phyloP scores from a whole-genome alignment of 2,329 filamentous ascomycete species.

The Phyllachora maydis region DNA sequence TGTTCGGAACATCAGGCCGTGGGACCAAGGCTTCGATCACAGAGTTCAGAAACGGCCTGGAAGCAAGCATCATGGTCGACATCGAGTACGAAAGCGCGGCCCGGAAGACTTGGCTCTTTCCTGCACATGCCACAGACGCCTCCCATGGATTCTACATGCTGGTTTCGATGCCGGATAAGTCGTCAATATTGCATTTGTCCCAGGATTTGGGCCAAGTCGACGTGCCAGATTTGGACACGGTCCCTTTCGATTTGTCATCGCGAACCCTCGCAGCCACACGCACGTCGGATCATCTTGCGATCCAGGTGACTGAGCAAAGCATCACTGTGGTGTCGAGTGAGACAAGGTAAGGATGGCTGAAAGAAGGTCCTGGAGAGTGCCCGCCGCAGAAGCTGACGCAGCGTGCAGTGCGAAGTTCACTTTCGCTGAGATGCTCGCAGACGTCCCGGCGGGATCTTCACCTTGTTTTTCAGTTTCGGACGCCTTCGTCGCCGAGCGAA shows the following conservation, averaged over 20 bases:
- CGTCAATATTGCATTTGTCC: slow-evolving; percentile 25
- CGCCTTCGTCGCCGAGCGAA: slow-evolving; percentile 16
- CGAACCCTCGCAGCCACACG: slow-evolving; percentile 27
- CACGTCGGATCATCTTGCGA: slow-evolving; percentile 13
- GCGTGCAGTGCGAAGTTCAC: slow-evolving; percentile 2
- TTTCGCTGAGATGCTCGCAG: slow-evolving; percentile 3
- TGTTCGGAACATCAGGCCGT: slow-evolving; percentile 49
- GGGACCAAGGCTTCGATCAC: slow-evolving; percentile 40
- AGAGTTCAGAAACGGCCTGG: slow-evolving; percentile 49
- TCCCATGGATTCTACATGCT: slow-evolving; percentile 18
- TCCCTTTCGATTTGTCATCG: slow-evolving; percentile 27
- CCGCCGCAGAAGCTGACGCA: background rate
- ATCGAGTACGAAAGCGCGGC: slow-evolving; percentile 27
- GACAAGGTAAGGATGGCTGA: no score
- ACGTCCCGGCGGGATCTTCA: no score
- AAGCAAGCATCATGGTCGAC: slow-evolving; percentile 43
- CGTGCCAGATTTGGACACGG: slow-evolving; percentile 18
- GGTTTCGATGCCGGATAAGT: slow-evolving; percentile 25
- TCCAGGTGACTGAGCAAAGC: slow-evolving; percentile 32
- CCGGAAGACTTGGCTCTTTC: slow-evolving; percentile 31
- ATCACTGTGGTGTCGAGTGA: slow-evolving; percentile 18
- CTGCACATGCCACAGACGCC: no score
- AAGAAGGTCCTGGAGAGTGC: background rate
- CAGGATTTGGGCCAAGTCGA: slow-evolving; percentile 22
- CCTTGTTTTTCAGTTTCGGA: no score